phyloP scores from a whole-genome alignment of 2,329 filamentous ascomycete genomes.

The Ascochyta pisi region DNA sequence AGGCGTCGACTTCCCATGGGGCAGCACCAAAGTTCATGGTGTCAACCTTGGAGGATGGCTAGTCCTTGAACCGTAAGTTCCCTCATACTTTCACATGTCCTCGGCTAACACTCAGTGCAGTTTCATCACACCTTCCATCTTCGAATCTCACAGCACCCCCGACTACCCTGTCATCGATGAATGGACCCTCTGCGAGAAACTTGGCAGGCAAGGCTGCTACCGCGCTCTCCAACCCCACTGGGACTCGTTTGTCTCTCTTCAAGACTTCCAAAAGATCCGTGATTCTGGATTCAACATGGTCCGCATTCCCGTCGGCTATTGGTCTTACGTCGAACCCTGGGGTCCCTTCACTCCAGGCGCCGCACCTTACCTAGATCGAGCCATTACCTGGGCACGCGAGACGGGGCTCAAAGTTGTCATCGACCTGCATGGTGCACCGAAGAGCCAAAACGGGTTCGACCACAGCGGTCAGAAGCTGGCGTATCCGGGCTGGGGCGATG shows the following conservation, averaged over 20 bases:
- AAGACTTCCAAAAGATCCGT: conserved; percentile 63
- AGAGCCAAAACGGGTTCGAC: conserved; percentile 68
- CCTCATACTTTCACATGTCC: neutral
- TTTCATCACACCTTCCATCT: conserved; percentile 65
- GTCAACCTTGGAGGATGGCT: conserved; percentile 48
- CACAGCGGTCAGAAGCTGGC: conserved; percentile 61
- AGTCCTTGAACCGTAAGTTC: conserved; percentile 39
- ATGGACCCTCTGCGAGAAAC: conserved; percentile 57
- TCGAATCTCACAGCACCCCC: conserved; percentile 45
- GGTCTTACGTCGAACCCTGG: conserved; percentile 51
- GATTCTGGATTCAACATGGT: conserved; percentile 65
- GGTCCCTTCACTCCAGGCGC: conserved; percentile 60
- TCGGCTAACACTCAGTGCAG: conserved; percentile 16
- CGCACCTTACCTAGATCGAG: conserved; percentile 61
- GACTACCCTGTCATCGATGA: conserved; percentile 55
- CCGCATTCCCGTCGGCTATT: conserved; percentile 65
- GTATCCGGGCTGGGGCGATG: conserved; percentile 55
- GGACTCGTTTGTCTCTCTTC: conserved; percentile 58
- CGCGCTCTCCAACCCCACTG: conserved; percentile 57
- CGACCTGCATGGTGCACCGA: conserved; percentile 61
- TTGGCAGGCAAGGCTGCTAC: conserved; percentile 55
- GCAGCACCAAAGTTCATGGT: conserved; percentile 50
- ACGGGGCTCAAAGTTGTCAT: conserved; percentile 63
- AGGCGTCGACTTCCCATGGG: conserved; percentile 50
- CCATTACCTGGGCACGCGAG: conserved; percentile 62